Evolutionary conservation across 2,329 filamentous ascomycete species (phyloP).

Genomic region (Rhynchosporium graminicola): DNA sequence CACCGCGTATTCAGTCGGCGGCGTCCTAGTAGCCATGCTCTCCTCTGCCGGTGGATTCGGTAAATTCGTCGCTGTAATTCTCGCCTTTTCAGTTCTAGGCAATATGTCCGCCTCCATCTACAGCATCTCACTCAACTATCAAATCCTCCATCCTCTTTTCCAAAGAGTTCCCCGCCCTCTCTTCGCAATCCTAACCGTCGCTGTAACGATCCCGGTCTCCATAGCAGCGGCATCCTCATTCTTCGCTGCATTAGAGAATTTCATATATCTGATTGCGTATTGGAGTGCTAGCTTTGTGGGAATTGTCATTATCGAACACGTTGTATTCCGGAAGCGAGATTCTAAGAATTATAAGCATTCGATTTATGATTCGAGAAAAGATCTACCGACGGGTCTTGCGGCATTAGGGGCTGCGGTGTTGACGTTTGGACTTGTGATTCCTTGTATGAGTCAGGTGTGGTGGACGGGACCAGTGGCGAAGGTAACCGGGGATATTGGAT

Average conservation of each 20-base stretch:
- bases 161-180: constrained; percentile 57
- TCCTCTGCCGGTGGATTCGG: constrained; percentile 59
- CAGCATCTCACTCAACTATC: constrained; percentile 64
- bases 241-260: constrained; percentile 59
- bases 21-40: constrained; percentile 61
- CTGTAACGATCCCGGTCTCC: constrained; percentile 59
- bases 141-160: constrained; percentile 59
- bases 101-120: constrained; percentile 63
- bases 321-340: constrained; percentile 60
- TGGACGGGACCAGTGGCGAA: constrained; percentile 64
- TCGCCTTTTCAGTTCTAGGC: constrained; percentile 58
- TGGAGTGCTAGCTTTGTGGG: constrained; percentile 72
- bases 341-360: constrained; percentile 54
- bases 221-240: constrained; percentile 57
- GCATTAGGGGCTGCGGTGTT: constrained; percentile 57
- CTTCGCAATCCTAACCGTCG: constrained; percentile 58
- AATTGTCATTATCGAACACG: constrained; percentile 64
- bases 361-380: constrained; percentile 55
- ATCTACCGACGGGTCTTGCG: constrained; percentile 62
- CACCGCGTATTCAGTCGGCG: constrained; percentile 54
- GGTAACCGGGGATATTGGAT: constrained; percentile 64
- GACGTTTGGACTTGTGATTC: constrained; percentile 57
- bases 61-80: constrained; percentile 60
- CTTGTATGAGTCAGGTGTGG: constrained; percentile 69
- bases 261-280: constrained; percentile 66